A percentile compares a stretch with the other conserved stretches of the same genome.
Evolutionary conservation across 2,329 filamentous ascomycete genomes (phyloP).

Genomic region (Fusarium pseudonygamai): DNA sequence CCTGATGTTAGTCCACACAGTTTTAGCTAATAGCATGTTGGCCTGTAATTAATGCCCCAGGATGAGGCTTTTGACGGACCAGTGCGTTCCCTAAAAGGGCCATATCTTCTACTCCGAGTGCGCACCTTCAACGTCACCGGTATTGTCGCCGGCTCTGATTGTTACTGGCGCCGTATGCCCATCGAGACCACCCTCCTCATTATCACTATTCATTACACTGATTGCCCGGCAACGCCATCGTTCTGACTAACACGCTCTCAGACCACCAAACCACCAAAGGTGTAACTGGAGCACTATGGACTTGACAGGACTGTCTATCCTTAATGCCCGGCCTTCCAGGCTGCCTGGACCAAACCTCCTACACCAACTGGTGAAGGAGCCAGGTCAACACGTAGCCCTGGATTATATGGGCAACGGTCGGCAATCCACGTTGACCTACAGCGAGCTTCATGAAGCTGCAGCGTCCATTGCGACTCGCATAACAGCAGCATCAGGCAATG

Average conservation of each 20-base stretch:
- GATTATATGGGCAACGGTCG: conserved; percentile 44
- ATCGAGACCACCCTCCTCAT: conserved; percentile 14
- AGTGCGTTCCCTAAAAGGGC: conserved; percentile 39
- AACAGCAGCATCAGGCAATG: conserved; percentile 12
- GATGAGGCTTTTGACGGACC: conserved; percentile 38
- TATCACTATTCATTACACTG: not conserved
- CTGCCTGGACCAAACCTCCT: conserved; percentile 57
- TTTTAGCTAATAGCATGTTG: conserved; percentile 42
- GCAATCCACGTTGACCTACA: conserved; percentile 65
- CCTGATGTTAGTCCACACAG: conserved; percentile 43
- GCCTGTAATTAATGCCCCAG: conserved; percentile 28
- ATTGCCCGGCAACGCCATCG: conserved; percentile 1
- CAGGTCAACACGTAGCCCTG: conserved; percentile 43
- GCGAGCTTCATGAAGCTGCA: conserved; percentile 67
- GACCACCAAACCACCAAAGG: not conserved
- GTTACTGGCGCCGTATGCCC: conserved; percentile 21
- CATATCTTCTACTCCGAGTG: conserved; percentile 33
- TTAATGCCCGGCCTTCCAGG: conserved; percentile 55
- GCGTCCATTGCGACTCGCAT: conserved; percentile 65
- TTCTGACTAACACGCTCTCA: not conserved
- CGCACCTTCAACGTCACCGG: conserved; percentile 17
- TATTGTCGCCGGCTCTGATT: conserved; percentile 8
- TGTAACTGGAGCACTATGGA: conserved; percentile 40
- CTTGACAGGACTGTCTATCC: conserved; percentile 51
- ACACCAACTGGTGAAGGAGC: conserved; percentile 67